Evolutionary conservation across 1,284 basidiomycete species (phyloP).

Genomic region (Rhodotorula sp.): DNA sequence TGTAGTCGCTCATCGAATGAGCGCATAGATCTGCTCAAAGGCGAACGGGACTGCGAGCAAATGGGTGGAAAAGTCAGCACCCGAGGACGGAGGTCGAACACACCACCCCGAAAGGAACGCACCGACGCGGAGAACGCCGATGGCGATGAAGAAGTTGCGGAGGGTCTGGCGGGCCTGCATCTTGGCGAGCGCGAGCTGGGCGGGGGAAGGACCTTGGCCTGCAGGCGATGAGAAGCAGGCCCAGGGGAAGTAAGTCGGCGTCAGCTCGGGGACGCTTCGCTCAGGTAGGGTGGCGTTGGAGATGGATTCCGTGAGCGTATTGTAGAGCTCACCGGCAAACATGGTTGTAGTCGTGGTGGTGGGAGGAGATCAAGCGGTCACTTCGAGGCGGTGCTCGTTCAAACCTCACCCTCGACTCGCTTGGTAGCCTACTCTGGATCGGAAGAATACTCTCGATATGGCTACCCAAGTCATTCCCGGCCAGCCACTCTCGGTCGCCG

Average conservation of each 20-base stretch:
- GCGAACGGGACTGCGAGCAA: conserved; percentile 31
- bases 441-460: conserved; percentile 5
- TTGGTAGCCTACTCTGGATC: no score
- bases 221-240: no score
- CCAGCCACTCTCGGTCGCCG: conserved; percentile 68
- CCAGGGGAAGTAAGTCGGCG: neutral
- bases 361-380: neutral
- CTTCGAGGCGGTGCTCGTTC: no score
- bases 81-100: neutral
- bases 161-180: conserved; percentile 24
- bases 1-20: conserved; percentile 2
- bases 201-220: conserved; percentile 25
- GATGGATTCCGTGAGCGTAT: neutral
- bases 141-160: conserved; percentile 22
- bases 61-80: neutral
- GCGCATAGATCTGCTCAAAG: conserved; percentile 20
- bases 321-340: conserved; percentile 20
- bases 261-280: neutral
- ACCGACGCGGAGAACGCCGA: conserved; percentile 30
- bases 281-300: no score
- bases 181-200: conserved; percentile 33
- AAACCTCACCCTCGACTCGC: no score
- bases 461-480: conserved; percentile 65
- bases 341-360: conserved; percentile 1
- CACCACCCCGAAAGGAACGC: neutral